phyloP scores from a whole-genome alignment of 1,139 yeast species.

The Taiozyma sp. region DNA sequence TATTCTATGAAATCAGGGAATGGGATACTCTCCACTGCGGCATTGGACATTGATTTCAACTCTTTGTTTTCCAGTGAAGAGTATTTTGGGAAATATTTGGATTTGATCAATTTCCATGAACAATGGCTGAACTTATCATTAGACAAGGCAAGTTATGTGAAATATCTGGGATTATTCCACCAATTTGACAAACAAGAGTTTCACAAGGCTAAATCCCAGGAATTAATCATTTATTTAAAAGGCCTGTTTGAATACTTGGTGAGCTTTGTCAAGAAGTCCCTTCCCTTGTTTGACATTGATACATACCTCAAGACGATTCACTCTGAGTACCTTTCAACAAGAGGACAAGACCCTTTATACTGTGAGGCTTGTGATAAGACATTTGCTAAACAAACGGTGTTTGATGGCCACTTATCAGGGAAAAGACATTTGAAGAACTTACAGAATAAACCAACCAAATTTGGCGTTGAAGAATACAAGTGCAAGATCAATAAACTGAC shows the following conservation, averaged over 20 bases:
- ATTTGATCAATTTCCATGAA: conserved; percentile 47
- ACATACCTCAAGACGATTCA: conserved; percentile 31
- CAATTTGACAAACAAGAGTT: conserved; percentile 31
- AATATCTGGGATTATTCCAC: conserved; percentile 45
- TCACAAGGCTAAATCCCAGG: conserved; percentile 24
- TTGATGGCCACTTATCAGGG: conserved; percentile 64
- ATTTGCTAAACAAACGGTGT: conserved; percentile 66
- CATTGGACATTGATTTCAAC: conserved; percentile 44
- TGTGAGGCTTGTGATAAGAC: conserved; percentile 64
- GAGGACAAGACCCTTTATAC: conserved; percentile 34
- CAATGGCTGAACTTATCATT: conserved; percentile 43
- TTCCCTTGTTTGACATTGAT: conserved; percentile 46
- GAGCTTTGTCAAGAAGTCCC: conserved; percentile 39
- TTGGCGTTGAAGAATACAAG: neutral
- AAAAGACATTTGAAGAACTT: conserved; percentile 66
- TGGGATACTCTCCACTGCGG: conserved; percentile 43
- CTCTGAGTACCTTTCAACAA: conserved; percentile 28
- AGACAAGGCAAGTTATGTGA: conserved; percentile 38
- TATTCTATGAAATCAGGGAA: conserved; percentile 16
- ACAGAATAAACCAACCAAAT: conserved; percentile 31
- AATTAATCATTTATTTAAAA: conserved; percentile 33
- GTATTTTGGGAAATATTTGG: conserved; percentile 59
- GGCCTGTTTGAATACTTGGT: conserved; percentile 48
- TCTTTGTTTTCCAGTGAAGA: conserved; percentile 56
- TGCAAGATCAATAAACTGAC: conserved; percentile 23